Evolutionary conservation across 495 filamentous ascomycete species (phyloP).

Genomic region (Xylaria cubensis): DNA sequence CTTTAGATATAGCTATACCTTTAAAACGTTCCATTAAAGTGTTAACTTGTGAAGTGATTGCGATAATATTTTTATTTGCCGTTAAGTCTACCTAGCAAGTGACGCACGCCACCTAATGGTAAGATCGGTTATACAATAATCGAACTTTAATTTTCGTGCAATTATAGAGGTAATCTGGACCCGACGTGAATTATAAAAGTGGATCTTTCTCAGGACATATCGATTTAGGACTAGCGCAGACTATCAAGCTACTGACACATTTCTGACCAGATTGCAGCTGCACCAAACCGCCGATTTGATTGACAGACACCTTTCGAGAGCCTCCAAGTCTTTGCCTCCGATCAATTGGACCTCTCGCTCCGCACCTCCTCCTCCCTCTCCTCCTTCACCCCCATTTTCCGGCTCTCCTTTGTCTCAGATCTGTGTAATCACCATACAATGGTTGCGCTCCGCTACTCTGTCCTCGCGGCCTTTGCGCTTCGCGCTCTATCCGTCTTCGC

Average conservation of each 20-base stretch:
- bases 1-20: no score
- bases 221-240: slow-evolving; percentile 8
- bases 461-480: slow-evolving; percentile 73
- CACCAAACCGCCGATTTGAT: slow-evolving; percentile 3
- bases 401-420: slow-evolving; percentile 32
- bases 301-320: slow-evolving; percentile 25
- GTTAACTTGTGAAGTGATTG: no score
- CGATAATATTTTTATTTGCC: no score
- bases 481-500: slow-evolving; percentile 69
- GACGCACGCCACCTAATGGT: no score
- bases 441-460: slow-evolving; percentile 75
- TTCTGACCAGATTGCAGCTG: slow-evolving; percentile 39
- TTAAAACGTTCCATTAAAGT: no score
- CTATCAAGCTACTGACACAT: neutral
- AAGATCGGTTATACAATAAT: no score
- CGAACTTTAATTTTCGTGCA: no score
- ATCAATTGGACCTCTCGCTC: slow-evolving; percentile 21
- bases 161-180: no score
- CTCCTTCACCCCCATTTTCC: neutral
- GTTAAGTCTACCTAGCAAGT: no score
- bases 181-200: no score
- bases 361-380: slow-evolving; percentile 31
- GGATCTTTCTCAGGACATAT: no score
- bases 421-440: slow-evolving; percentile 59
- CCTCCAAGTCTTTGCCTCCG: slow-evolving; percentile 23